Base-by-base conservation (phyloP, 1,139 yeast genomes). In the Saccharomyces uvarum region DNA sequence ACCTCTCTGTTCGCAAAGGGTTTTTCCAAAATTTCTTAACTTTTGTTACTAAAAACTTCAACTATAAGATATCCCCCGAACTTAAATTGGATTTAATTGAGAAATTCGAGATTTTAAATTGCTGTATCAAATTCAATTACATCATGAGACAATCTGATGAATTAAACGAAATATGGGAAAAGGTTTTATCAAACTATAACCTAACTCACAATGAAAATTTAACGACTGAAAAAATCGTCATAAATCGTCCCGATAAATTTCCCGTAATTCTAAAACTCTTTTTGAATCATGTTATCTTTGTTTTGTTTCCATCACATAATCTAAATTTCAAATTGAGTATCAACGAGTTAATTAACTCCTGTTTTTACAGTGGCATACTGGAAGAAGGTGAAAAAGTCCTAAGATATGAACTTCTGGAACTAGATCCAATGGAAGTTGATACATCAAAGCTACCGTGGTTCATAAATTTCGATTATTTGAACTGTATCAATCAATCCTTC, bases 51-150 rank as follows among this genome's bases (percentile, higher is more conserved):
- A 57, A 68, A 16, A 84, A 85, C 64, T 84, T 83, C 58, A 65
- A 73, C 4, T 59, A 69, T 14, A 64, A 72, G 31, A 59, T 77
- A 14, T 67, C 74, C 11, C 66, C 63, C 49, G 67, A 49, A 8
- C 46, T 61, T 5, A 67, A 66, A 54, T 54, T 67, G 48, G 28
- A 57, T 6, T 61, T 70, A 51, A 53, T 72, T 19, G 70, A 68
- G 56, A 65, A 60, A 41, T 63, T 66, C 50, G 95, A 88, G 63
- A 80, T 83, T 61, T 68, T 82, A 46, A 77, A 77, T 31, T 80
- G 86, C 4, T 80, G 86, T 0, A 68, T 72, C 50, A 74, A 73
- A 24, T 67, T 86, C 14, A 61, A 79, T 9, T 49, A 60, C 6
- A 57, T 63, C 13, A 51, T 62, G 2, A 52, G 61, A 16, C 57